Evolutionary conservation across 2,329 filamentous ascomycete genomes (phyloP).

Genomic region (Cytospora mali): DNA sequence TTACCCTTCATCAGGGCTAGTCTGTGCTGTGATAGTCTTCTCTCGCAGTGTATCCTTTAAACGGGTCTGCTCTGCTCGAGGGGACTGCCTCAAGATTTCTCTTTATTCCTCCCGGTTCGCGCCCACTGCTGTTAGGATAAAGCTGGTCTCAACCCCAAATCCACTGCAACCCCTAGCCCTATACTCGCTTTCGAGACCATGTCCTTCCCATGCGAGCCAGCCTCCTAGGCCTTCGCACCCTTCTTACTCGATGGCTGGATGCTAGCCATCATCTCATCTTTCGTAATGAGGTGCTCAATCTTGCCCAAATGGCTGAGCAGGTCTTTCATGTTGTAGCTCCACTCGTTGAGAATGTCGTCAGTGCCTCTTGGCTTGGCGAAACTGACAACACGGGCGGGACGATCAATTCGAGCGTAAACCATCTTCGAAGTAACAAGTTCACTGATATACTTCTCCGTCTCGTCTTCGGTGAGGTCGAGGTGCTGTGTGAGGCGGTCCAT

Average conservation of each 20-base stretch:
- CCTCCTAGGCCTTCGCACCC: slow-evolving; percentile 20
- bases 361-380: slow-evolving; percentile 95
- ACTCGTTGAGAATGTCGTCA: slow-evolving; percentile 96
- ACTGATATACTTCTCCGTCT: slow-evolving; percentile 99
- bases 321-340: slow-evolving; percentile 86
- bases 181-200: slow-evolving; percentile 6
- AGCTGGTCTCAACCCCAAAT: neutral
- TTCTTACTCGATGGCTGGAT: slow-evolving; percentile 67
- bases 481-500: slow-evolving; percentile 89
- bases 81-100: neutral
- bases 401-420: slow-evolving; percentile 95
- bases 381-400: slow-evolving; percentile 86
- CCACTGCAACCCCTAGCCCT: slow-evolving; percentile 3
- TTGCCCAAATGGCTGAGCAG: slow-evolving; percentile 76
- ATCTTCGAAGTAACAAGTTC: slow-evolving; percentile 97
- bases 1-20: neutral
- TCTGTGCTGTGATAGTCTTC: neutral
- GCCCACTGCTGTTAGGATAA: slow-evolving; percentile 4
- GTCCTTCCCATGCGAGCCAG: neutral
- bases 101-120: neutral
- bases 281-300: slow-evolving; percentile 97
- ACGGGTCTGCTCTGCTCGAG: neutral
- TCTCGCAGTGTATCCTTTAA: neutral
- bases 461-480: slow-evolving; percentile 88
- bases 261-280: slow-evolving; percentile 99